Base-by-base conservation (phyloP, 495 filamentous ascomycete species). In the Daldinia grandis region DNA sequence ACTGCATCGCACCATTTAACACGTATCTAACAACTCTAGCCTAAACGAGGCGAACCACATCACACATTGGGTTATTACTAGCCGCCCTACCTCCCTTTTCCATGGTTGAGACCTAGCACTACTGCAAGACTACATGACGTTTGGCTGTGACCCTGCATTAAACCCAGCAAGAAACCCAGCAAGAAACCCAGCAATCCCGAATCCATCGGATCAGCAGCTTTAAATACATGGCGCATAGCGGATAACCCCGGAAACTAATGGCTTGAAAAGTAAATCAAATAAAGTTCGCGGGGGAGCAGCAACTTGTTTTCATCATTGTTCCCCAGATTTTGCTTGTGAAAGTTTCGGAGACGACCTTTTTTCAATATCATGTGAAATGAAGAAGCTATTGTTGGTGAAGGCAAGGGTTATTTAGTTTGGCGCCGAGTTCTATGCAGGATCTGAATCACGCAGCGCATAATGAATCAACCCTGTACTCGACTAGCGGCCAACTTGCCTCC, bases 391-490 rank as follows among this genome's bases (percentile, higher is more conserved):
- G 42, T 47, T 47, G 42, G 19, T 47, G 19, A 47, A 47, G 19
- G 42, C 28, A 30, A 33, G 51, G n/a, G 28, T 55, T 30, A 33
- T 40, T 40, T 4, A 40, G n/a, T 62, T 62, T 49, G 24, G 51
- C 59, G 14, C 24, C 33, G 42, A 61, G 28, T 28, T 50, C 25
- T 3, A 50, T 50, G 42, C 58, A 44, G 30, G 49, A 47, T 47
- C 54, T 27, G 70, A 79, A 55, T 78, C 76, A 15, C 78, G 62
- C 21, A 79, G 38, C 40, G 17, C 42, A 47, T 47, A 47, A 47
- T 4, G 42, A 47, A 47, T 47, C 42, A 3, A 78, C 3, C 1
- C 79, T 74, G 55, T 79, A 79, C 5, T 15, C 35, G 2, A 62
- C 42, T 37, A 78, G 50, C 24, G 74, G 65, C 55, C 70, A 66